A percentile compares a stretch with the other conserved stretches of the same genome.
Conservation (phyloP, 1,284 basidiomycete species). For the Agaricales sp. region DNA sequence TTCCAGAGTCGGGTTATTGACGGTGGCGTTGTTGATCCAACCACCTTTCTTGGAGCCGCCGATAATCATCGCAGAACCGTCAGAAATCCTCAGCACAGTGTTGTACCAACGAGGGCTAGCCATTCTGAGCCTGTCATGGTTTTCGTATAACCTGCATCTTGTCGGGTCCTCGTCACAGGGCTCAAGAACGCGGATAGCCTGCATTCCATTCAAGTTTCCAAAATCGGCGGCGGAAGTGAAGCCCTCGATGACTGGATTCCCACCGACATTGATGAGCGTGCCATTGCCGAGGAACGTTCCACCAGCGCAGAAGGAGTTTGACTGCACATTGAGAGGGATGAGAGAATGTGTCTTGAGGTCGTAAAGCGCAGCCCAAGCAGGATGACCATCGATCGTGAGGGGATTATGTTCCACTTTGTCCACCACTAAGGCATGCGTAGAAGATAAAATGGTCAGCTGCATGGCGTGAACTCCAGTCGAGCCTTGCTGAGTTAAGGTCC, state of each 20-base stretch:
- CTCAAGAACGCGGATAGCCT: conserved; percentile 62
- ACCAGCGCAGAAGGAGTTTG: conserved; percentile 85
- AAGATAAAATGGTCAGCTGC: conserved; percentile 66
- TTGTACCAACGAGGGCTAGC: conserved; percentile 73
- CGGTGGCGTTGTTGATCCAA: conserved; percentile 71
- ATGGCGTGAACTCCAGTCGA: conserved; percentile 75
- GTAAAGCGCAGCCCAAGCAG: conserved; percentile 72
- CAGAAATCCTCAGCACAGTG: conserved; percentile 54
- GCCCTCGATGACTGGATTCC: conserved; percentile 60
- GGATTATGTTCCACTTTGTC: conserved; percentile 85
- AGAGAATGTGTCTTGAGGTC: conserved; percentile 55
- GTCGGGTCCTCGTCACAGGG: conserved; percentile 49
- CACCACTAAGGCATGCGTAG: conserved; percentile 60
- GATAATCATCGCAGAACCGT: conserved; percentile 75
- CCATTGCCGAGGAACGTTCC: conserved; percentile 70
- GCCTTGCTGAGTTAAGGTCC: conserved; percentile 47
- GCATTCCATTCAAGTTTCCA: conserved; percentile 64
- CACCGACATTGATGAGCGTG: conserved; percentile 67
- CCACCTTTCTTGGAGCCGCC: conserved; percentile 74
- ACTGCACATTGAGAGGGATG: conserved; percentile 53
- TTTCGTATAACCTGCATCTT: conserved; percentile 53
- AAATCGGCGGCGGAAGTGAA: conserved; percentile 61
- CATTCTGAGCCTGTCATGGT: conserved; percentile 53
- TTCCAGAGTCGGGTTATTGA: conserved; percentile 76
- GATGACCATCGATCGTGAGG: conserved; percentile 57